These are phyloP conservation scores for Penicillium sp. DNA, from an alignment of 2,329 filamentous ascomycete species.

Conservation along the genomic window DNA sequence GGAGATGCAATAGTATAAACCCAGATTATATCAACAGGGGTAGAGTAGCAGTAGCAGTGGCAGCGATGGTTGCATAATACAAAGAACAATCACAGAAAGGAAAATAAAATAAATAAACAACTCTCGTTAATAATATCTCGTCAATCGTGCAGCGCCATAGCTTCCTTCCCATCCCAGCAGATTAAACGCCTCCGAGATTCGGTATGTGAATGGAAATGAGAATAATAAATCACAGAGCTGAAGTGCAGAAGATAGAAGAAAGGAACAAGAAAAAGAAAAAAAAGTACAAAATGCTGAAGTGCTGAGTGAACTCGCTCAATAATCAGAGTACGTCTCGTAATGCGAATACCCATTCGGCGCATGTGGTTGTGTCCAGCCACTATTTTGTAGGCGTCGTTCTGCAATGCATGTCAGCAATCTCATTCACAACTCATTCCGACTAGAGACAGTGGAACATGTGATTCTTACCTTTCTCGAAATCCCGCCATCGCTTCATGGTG, in stretches of 20 bases:
- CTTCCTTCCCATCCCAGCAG: background rate
- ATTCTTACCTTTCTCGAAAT: slow-evolving; percentile 78
- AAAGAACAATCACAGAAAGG: background rate
- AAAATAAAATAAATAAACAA: background rate
- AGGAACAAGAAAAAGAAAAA: background rate
- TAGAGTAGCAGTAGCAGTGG: too few species aligned
- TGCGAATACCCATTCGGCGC: slow-evolving; percentile 33
- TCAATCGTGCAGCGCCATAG: slow-evolving; percentile 6
- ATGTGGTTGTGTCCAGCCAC: slow-evolving; percentile 31
- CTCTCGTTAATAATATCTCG: slow-evolving; percentile 3
- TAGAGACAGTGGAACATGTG: background rate
- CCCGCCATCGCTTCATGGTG: slow-evolving; percentile 98
- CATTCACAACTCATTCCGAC: background rate
- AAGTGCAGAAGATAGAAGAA: slow-evolving; percentile 2
- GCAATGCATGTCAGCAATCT: slow-evolving; percentile 3
- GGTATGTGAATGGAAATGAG: slow-evolving; percentile 12
- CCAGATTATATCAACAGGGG: too few species aligned
- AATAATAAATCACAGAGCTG: slow-evolving; percentile 19
- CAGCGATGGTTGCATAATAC: too few species aligned
- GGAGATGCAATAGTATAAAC: too few species aligned
- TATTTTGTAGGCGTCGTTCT: slow-evolving; percentile 45
- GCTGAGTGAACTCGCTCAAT: slow-evolving; percentile 29
- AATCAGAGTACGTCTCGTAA: slow-evolving; percentile 44
- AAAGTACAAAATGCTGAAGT: slow-evolving; percentile 1
- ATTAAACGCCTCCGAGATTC: slow-evolving; percentile 7